Percentiles rank a stretch among this genome's conserved stretches.
These are phyloP conservation scores for Auricularia sp. DNA, from an alignment of 768 basidiomycete species.

Conservation along the genomic window DNA sequence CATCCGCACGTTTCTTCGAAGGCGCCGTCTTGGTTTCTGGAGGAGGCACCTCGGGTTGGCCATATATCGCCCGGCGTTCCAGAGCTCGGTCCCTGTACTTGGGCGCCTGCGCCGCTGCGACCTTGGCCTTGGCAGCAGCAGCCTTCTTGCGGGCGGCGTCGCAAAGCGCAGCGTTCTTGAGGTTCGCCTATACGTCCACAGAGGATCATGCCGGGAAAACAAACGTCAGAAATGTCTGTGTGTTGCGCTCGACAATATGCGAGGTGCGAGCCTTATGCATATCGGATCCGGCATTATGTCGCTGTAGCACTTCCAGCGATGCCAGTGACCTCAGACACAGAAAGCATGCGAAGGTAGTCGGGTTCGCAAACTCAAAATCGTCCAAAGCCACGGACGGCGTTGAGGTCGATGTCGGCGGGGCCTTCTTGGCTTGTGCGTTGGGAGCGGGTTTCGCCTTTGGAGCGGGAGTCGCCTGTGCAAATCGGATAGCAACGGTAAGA, in stretches of 20 bases:
- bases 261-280: conserved; percentile 75
- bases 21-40: conserved; percentile 36
- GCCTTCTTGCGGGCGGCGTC: conserved; percentile 67
- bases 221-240: conserved; percentile 23
- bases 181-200: conserved; percentile 60
- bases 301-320: conserved; percentile 67
- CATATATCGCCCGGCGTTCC: conserved; percentile 82
- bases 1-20: conserved; percentile 45
- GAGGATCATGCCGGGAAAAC: conserved; percentile 13
- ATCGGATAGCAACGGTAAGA: not conserved
- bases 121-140: conserved; percentile 27
- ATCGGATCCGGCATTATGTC: conserved; percentile 89
- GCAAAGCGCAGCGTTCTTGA: conserved; percentile 58
- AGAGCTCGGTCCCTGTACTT: conserved; percentile 95
- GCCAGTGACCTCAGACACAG: conserved; percentile 95
- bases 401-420: not conserved
- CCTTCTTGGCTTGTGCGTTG: not conserved
- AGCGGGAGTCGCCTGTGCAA: conserved; percentile 22
- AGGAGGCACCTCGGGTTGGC: conserved; percentile 79
- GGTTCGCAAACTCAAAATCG: conserved; percentile 80
- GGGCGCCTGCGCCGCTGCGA: conserved; percentile 34
- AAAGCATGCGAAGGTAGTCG: conserved; percentile 64
- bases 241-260: conserved; percentile 14
- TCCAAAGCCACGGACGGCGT: conserved; percentile 26
- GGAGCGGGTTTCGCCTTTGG: not conserved